Evolutionary conservation across 2,329 filamentous ascomycete genomes (phyloP).

Genomic region (Diplodia seriata): DNA sequence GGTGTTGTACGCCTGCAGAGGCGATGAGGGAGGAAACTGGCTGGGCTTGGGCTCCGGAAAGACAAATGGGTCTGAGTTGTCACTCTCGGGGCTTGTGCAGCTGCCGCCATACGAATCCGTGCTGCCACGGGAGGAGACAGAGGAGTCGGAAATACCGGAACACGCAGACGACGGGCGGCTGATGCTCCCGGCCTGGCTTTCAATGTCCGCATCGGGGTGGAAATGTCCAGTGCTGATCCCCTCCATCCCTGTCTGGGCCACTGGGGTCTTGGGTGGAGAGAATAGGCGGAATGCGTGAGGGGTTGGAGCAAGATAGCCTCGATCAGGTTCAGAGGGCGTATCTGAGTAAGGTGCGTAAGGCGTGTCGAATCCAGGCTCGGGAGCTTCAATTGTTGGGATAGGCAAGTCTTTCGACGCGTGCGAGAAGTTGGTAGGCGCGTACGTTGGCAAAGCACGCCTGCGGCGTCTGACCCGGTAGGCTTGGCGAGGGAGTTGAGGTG

Average conservation of each 20-base stretch:
- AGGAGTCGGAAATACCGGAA: slow-evolving; percentile 68
- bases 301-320: slow-evolving; percentile 53
- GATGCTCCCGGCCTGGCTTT: slow-evolving; percentile 52
- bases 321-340: slow-evolving; percentile 43
- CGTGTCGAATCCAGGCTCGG: slow-evolving; percentile 45
- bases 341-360: slow-evolving; percentile 34
- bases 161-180: slow-evolving; percentile 64
- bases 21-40: slow-evolving; percentile 43
- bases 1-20: slow-evolving; percentile 41
- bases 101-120: slow-evolving; percentile 65
- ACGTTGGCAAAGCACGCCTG: slow-evolving; percentile 46
- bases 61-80: slow-evolving; percentile 63
- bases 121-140: slow-evolving; percentile 65
- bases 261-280: slow-evolving; percentile 59
- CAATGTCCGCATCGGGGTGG: slow-evolving; percentile 45
- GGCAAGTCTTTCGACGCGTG: slow-evolving; percentile 43
- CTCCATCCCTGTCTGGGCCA: slow-evolving; percentile 48
- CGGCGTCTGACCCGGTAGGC: slow-evolving; percentile 58
- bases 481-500: slow-evolving; percentile 55
- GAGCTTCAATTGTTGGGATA: slow-evolving; percentile 59
- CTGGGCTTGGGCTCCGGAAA: slow-evolving; percentile 47
- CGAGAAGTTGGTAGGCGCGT: slow-evolving; percentile 37
- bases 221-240: slow-evolving; percentile 39
- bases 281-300: slow-evolving; percentile 47
- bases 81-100: slow-evolving; percentile 67